A percentile compares a stretch with the other conserved stretches of the same genome.
These are phyloP conservation scores for Dovyalis caffra DNA, from an alignment of 345 rosid species.

Conservation along the genomic window DNA sequence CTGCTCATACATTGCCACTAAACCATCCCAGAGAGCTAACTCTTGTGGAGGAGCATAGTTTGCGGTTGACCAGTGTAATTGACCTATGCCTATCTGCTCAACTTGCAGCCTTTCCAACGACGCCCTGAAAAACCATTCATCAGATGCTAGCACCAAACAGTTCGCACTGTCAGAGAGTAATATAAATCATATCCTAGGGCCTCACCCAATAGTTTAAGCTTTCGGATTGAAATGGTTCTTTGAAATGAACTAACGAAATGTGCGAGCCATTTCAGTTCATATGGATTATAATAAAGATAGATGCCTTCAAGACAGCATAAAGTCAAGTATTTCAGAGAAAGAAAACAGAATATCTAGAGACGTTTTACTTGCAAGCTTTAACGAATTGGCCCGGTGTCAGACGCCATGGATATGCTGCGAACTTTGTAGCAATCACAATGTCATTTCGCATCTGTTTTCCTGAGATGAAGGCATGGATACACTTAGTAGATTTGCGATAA, in stretches of 20 bases:
- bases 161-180: too few relatives aligned
- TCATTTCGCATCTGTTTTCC: conserved; percentile 46
- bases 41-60: conserved; percentile 87
- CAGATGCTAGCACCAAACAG: too few relatives aligned
- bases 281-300: neutral
- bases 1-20: conserved; percentile 87
- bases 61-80: conserved; percentile 92
- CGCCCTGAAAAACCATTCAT: conserved; percentile 44
- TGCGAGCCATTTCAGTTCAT: neutral
- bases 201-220: too few relatives aligned
- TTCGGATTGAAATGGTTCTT: too few relatives aligned
- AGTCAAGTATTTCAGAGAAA: neutral
- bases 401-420: conserved; percentile 98
- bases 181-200: too few relatives aligned
- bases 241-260: too few relatives aligned
- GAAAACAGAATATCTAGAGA: neutral
- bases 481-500: neutral
- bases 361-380: conserved; percentile 78
- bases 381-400: conserved; percentile 87
- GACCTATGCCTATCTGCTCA: conserved; percentile 82
- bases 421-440: conserved; percentile 83
- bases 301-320: neutral
- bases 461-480: conserved; percentile 22
- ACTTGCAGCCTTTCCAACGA: conserved; percentile 75
- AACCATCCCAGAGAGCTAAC: conserved; percentile 77